Evolutionary conservation across 139 green algal species (phyloP).

Genomic region (Asterochloris erici): DNA sequence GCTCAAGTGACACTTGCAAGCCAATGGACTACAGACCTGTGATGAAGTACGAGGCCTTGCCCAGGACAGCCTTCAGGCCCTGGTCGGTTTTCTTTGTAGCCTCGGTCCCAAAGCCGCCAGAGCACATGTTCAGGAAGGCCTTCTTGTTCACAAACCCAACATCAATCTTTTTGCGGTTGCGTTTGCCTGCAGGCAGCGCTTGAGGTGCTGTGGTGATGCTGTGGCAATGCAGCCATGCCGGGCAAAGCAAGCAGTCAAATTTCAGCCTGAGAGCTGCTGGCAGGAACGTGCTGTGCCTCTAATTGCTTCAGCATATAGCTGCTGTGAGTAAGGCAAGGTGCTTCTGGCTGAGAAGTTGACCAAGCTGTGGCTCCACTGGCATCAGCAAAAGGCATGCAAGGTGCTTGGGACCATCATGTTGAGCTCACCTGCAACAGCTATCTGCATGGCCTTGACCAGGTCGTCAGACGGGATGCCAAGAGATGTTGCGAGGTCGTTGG

Average conservation of each 20-base stretch:
- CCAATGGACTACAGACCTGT: constrained; percentile 8
- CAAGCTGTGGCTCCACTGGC: neutral
- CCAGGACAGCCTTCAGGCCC: constrained; percentile 20
- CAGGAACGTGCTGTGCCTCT: no score
- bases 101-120: constrained; percentile 26
- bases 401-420: no score
- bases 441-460: constrained; percentile 22
- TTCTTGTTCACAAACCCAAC: constrained; percentile 5
- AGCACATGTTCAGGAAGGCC: constrained; percentile 25
- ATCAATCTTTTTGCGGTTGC: neutral
- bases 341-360: no score
- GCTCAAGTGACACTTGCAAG: no score
- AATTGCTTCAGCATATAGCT: no score
- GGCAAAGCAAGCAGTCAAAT: no score
- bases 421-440: constrained; percentile 9
- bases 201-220: no score
- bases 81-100: constrained; percentile 16
- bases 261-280: no score
- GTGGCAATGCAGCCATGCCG: no score
- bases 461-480: constrained; percentile 17
- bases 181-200: no score
- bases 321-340: no score
- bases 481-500: constrained; percentile 28
- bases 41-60: constrained; percentile 14
- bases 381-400: neutral